Conservation (phyloP, 2,329 filamentous ascomycete species). For the Juglanconis oblonga region DNA sequence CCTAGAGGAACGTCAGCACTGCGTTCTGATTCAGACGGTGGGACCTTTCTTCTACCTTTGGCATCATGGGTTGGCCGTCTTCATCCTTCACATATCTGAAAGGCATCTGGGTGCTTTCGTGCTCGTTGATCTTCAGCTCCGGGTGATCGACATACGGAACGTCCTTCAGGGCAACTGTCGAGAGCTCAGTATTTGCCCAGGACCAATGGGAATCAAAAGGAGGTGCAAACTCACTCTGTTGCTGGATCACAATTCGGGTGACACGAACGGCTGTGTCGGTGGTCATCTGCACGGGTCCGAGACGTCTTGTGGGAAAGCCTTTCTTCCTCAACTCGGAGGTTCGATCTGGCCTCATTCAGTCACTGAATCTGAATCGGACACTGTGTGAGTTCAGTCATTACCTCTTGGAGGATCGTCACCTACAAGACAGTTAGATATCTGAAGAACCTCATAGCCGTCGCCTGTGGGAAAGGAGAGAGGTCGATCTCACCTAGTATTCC, state of each 20-base stretch:
- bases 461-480: neutral
- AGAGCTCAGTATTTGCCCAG: conserved; percentile 4
- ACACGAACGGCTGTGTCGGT: conserved; percentile 96
- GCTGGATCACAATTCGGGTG: conserved; percentile 82
- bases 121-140: conserved; percentile 83
- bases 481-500: conserved; percentile 79
- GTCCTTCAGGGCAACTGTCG: conserved; percentile 68
- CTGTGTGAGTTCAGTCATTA: conserved; percentile 38
- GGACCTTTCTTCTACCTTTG: conserved; percentile 58
- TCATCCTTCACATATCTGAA: conserved; percentile 86
- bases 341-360: conserved; percentile 59
- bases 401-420: conserved; percentile 92
- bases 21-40: neutral
- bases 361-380: neutral
- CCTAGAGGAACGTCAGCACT: conserved; percentile 50
- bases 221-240: conserved; percentile 60
- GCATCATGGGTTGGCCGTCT: conserved; percentile 83
- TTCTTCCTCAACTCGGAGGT: conserved; percentile 95
- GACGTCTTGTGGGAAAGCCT: conserved; percentile 80
- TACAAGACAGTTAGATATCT: conserved; percentile 33
- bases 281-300: conserved; percentile 96
- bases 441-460: neutral
- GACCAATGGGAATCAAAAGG: neutral
- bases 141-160: conserved; percentile 85
- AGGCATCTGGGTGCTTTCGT: conserved; percentile 96